Evolutionary conservation across 208 protist species (phyloP).

Genomic region (Trypanosoma avium): DNA sequence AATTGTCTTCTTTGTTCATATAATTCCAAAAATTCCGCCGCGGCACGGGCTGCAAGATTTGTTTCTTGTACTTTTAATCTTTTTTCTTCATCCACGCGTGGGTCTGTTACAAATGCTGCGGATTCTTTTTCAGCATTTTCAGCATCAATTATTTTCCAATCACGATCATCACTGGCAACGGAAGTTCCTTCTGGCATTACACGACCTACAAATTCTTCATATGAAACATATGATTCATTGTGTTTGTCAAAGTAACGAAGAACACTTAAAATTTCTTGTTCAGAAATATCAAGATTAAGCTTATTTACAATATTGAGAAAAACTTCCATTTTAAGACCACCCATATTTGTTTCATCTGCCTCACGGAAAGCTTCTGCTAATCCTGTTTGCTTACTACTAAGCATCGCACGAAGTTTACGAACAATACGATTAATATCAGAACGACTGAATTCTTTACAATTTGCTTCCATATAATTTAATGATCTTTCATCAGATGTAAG

Average conservation of each 20-base stretch:
- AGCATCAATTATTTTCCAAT: slow-evolving; percentile 75
- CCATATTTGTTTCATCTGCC: slow-evolving; percentile 58
- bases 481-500: slow-evolving; percentile 87
- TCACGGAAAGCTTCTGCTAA: slow-evolving; percentile 76
- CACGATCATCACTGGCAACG: slow-evolving; percentile 62
- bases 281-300: slow-evolving; percentile 76
- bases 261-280: slow-evolving; percentile 92
- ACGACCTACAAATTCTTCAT: slow-evolving; percentile 82
- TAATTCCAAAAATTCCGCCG: slow-evolving; percentile 68
- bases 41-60: slow-evolving; percentile 47
- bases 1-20: slow-evolving; percentile 86
- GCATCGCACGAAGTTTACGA: slow-evolving; percentile 86
- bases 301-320: slow-evolving; percentile 73
- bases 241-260: slow-evolving; percentile 92
- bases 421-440: slow-evolving; percentile 90
- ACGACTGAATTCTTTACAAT: slow-evolving; percentile 76
- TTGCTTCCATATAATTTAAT: slow-evolving; percentile 92
- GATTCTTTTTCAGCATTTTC: slow-evolving; percentile 59
- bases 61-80: slow-evolving; percentile 32
- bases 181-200: slow-evolving; percentile 72
- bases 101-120: slow-evolving; percentile 62
- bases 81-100: slow-evolving; percentile 56
- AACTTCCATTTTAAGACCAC: slow-evolving; percentile 72
- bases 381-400: slow-evolving; percentile 72
- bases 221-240: slow-evolving; percentile 88